phyloP scores from a whole-genome alignment of 495 filamentous ascomycete genomes.

The Neurospora sp. region DNA sequence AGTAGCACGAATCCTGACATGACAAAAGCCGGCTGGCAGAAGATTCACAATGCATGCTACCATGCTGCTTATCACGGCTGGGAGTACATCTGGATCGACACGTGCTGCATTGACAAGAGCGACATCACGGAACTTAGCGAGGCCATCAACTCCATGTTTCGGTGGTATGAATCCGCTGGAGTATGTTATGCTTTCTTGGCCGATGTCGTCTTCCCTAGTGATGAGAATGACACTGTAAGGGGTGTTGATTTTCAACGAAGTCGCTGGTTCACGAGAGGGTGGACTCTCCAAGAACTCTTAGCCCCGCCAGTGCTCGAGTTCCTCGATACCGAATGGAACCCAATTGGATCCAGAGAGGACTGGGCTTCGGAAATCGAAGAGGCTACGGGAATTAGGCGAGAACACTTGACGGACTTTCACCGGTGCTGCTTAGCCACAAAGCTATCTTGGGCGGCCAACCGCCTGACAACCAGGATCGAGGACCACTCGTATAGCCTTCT shows the following conservation, averaged over 20 bases:
- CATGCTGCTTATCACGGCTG: not conserved
- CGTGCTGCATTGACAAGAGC: not conserved
- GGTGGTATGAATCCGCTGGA: not conserved
- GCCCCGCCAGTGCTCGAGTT: not conserved
- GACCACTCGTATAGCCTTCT: conserved; percentile 6
- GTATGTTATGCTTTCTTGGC: not conserved
- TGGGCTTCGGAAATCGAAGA: not conserved
- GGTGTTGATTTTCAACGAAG: not conserved
- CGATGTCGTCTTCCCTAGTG: not conserved
- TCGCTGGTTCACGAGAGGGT: not conserved
- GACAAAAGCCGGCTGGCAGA: too few relatives aligned
- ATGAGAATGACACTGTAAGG: too few relatives aligned
- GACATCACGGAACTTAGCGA: not conserved
- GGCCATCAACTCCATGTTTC: not conserved
- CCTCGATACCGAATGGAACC: not conserved
- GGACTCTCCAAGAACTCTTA: not conserved
- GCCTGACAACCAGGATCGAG: conserved; percentile 4
- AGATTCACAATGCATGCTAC: not conserved
- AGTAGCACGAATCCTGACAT: too few relatives aligned
- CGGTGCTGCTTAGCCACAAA: too few relatives aligned
- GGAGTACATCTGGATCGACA: not conserved
- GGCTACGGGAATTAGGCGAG: not conserved
- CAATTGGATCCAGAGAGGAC: not conserved
- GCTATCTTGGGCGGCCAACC: conserved; percentile 2
- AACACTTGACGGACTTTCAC: not conserved